Conservation (phyloP, 306 rosid genomes). For the Prosopis cineraria region DNA sequence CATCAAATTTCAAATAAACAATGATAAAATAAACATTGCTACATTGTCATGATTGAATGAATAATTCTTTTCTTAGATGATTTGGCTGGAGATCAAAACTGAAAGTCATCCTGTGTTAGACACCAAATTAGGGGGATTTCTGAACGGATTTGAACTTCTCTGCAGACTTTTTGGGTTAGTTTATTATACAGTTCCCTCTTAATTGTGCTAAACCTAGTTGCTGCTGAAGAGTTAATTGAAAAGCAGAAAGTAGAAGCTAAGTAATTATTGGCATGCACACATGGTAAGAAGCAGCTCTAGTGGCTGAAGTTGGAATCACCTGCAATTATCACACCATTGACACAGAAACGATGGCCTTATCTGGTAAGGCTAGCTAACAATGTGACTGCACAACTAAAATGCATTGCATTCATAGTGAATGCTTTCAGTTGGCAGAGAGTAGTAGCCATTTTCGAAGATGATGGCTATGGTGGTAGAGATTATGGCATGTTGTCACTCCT, state of each 20-base stretch:
- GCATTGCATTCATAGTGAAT: constrained; percentile 54
- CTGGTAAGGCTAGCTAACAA: constrained; percentile 45
- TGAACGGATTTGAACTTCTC: neutral
- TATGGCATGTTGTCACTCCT: constrained; percentile 50
- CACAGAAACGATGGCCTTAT: constrained; percentile 51
- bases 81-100: neutral
- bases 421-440: constrained; percentile 53
- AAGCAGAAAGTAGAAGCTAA: constrained; percentile 37
- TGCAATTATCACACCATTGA: constrained; percentile 43
- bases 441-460: constrained; percentile 53
- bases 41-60: neutral
- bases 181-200: neutral
- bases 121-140: neutral
- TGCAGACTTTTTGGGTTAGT: neutral
- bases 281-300: constrained; percentile 62
- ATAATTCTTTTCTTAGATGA: neutral
- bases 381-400: constrained; percentile 38
- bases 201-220: constrained; percentile 20
- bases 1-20: neutral
- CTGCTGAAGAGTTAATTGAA: constrained; percentile 53
- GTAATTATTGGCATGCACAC: constrained; percentile 58
- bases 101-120: neutral
- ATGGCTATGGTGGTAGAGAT: constrained; percentile 44
- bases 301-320: constrained; percentile 59
- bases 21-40: neutral